Evolutionary conservation across 23 red algal species (phyloP).

Genomic region (Chondrus crispus): DNA sequence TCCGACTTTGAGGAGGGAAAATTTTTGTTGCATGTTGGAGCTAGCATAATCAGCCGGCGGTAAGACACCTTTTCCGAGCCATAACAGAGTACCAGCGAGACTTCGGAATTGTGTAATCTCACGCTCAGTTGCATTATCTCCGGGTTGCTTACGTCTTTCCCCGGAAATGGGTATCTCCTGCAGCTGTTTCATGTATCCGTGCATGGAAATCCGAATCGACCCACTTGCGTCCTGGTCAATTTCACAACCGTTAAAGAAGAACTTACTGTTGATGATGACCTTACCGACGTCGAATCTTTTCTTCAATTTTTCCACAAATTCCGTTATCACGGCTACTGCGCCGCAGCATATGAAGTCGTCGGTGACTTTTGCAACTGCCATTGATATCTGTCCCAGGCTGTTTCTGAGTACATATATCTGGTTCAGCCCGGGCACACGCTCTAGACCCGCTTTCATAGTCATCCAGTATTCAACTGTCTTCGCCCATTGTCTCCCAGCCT

Average conservation of each 20-base stretch:
- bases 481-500: not conserved
- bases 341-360: not conserved
- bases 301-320: not conserved
- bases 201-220: not conserved
- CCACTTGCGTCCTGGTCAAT: not conserved
- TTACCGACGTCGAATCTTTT: not conserved
- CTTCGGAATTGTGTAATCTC: not conserved
- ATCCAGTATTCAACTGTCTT: not conserved
- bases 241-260: not conserved
- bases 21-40: slow-evolving; percentile 20
- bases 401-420: not conserved
- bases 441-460: not conserved
- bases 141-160: not conserved
- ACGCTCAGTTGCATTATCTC: not conserved
- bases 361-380: not conserved
- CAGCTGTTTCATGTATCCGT: not conserved
- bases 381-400: not conserved
- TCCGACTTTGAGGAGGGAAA: not conserved
- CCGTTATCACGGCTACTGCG: not conserved
- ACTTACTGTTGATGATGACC: not conserved
- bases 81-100: slow-evolving; percentile 16
- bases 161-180: not conserved
- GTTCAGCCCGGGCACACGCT: not conserved
- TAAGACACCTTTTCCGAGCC: not conserved
- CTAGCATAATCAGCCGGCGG: not conserved